Conservation (phyloP, 1,284 basidiomycete species). For the Leccinum pachyderme region DNA sequence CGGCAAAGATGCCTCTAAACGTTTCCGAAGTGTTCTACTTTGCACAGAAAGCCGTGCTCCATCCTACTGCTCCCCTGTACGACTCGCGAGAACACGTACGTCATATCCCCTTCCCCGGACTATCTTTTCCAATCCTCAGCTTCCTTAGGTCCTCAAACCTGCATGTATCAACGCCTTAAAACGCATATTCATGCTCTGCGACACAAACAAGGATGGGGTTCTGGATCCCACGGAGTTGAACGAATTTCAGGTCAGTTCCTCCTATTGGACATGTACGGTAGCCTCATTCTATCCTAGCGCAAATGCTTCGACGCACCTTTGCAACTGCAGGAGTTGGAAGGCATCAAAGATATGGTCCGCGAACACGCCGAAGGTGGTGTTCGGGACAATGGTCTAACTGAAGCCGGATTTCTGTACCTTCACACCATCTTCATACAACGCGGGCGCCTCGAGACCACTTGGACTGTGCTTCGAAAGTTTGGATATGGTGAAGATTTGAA, state of each 20-base stretch:
- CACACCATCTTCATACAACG: constrained; percentile 98
- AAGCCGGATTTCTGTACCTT: constrained; percentile 91
- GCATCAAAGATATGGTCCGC: constrained; percentile 84
- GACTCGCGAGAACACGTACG: constrained; percentile 91
- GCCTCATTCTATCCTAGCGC: constrained; percentile 46
- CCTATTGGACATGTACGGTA: constrained; percentile 2
- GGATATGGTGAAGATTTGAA: constrained; percentile 95
- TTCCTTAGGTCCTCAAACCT: constrained; percentile 81
- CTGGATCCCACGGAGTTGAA: constrained; percentile 91
- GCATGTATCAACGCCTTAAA: constrained; percentile 86
- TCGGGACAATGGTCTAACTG: constrained; percentile 79
- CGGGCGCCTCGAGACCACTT: constrained; percentile 95
- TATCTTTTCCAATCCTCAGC: constrained; percentile 5
- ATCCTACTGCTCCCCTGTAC: constrained; percentile 96
- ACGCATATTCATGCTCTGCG: constrained; percentile 96
- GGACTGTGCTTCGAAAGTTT: constrained; percentile 94
- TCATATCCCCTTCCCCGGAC: constrained; percentile 5
- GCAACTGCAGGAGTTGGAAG: constrained; percentile 90
- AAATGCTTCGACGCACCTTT: constrained; percentile 95
- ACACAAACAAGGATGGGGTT: constrained; percentile 91
- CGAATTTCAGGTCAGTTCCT: constrained; percentile 81
- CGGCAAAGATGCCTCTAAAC: constrained; percentile 86
- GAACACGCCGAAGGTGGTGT: constrained; percentile 71
- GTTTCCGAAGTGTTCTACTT: constrained; percentile 99
- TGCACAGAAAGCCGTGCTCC: constrained; percentile 96